Conservation (phyloP, 139 green algal genomes). For the Parachlorella kessleri region DNA sequence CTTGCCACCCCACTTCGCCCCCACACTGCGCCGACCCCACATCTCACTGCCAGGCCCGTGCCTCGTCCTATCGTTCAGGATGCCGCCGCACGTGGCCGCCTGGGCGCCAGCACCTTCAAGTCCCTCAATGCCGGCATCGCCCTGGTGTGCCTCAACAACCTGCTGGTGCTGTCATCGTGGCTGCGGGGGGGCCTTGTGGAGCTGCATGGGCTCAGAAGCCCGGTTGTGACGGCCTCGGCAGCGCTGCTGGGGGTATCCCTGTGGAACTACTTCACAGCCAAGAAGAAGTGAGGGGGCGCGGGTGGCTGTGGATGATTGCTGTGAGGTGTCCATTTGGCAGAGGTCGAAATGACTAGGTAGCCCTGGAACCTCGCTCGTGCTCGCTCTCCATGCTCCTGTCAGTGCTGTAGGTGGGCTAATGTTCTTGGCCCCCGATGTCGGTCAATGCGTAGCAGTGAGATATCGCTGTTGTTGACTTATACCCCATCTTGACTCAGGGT, state of each 20-base stretch:
- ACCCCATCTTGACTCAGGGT: too few relatives aligned
- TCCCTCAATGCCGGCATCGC: slow-evolving; percentile 49
- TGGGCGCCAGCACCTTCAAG: slow-evolving; percentile 65
- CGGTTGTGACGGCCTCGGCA: background rate
- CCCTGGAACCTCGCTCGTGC: too few relatives aligned
- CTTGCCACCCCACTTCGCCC: background rate
- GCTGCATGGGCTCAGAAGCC: background rate
- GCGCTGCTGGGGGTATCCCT: background rate
- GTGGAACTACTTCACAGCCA: background rate
- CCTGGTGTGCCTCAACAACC: background rate
- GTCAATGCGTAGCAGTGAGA: too few relatives aligned
- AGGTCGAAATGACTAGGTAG: too few relatives aligned
- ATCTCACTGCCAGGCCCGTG: too few relatives aligned
- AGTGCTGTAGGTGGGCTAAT: too few relatives aligned
- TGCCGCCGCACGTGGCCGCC: slow-evolving; percentile 45
- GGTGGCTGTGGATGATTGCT: background rate
- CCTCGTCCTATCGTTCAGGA: too few relatives aligned
- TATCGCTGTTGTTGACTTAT: too few relatives aligned
- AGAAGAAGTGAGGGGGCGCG: background rate
- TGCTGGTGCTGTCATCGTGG: background rate
- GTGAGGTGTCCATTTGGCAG: too few relatives aligned
- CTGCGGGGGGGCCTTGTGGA: background rate
- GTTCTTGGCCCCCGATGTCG: too few relatives aligned
- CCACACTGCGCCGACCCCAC: too few relatives aligned
- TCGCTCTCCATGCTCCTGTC: too few relatives aligned